phyloP scores from a whole-genome alignment of 2,329 filamentous ascomycete genomes.

The Beauveria medogensis region DNA sequence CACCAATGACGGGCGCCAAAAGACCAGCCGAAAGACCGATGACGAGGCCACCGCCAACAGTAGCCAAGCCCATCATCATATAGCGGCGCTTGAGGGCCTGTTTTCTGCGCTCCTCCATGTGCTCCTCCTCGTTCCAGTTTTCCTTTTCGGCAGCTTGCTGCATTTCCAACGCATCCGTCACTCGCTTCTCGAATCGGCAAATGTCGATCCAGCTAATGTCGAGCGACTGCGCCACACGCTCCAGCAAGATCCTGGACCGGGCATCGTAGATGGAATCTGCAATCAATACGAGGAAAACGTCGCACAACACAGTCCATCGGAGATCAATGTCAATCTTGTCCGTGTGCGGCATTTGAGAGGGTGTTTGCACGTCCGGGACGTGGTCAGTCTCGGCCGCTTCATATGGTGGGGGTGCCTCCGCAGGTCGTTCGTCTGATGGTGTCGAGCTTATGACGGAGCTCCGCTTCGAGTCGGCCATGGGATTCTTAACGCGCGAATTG shows the following conservation, averaged over 20 bases:
- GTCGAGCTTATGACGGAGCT: conserved; percentile 16
- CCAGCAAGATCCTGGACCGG: conserved; percentile 74
- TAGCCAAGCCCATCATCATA: conserved; percentile 93
- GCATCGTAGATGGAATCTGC: conserved; percentile 92
- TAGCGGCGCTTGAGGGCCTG: conserved; percentile 73
- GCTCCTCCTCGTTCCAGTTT: conserved; percentile 95
- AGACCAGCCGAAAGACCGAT: conserved; percentile 92
- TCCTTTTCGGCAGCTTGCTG: conserved; percentile 90
- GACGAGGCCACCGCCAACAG: conserved; percentile 87
- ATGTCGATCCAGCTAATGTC: conserved; percentile 87
- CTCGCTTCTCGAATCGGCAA: conserved; percentile 91
- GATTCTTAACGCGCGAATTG: conserved; percentile 88
- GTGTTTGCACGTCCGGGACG: conserved; percentile 70
- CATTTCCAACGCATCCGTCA: conserved; percentile 96
- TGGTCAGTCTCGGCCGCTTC: conserved; percentile 59
- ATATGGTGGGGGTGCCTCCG: conserved; percentile 50
- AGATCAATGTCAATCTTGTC: conserved; percentile 91
- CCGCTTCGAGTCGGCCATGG: conserved; percentile 53
- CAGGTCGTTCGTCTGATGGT: conserved; percentile 35
- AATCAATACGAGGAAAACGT: conserved; percentile 90
- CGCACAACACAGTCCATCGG: conserved; percentile 93
- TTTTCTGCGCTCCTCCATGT: conserved; percentile 81
- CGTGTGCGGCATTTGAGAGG: conserved; percentile 72
- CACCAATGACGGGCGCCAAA: conserved; percentile 86
- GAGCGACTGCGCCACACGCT: conserved; percentile 72